Evolutionary conservation across 1,139 yeast genomes (phyloP), one percentile per base, ranked within the genome.

Genomic region (Taphrina communis): DNA sequence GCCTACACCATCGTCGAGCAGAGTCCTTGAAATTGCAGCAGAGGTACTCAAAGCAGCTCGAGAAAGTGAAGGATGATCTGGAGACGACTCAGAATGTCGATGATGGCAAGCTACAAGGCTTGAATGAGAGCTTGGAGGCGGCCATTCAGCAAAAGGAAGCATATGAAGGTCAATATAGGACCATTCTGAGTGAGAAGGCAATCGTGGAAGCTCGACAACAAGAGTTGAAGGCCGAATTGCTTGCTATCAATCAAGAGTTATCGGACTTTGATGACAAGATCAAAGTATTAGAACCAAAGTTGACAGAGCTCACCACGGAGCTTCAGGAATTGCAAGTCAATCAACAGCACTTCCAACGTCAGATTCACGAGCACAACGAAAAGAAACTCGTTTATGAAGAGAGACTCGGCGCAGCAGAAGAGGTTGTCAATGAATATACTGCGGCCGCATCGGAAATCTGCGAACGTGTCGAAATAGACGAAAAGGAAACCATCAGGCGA

Each of bases 231-330:
- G 69, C 39, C 69, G 71, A 71, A 76, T 72, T 63, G 71, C 78
- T 11, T 8, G 75, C 74, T 67, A 72, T 78, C 53, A 61, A 70
- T 12, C 73, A 73, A 21, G 76, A 78, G 57, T 72, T 70, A 57
- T 72, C 63, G 53, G 77, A 71, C 53, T 71, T 73, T 66, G 77
- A 68, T 36, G 62, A 56, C 6, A 70, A 72, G 25, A 31, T 69
- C 7, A 72, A 68, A n/a, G 69, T 55, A 7, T 55, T 74, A 11
- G 72, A 72, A 25, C 66, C 66, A 6, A 73, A 74, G 56, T 72
- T 77, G 1, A 71, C 73, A 1, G 72, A 70, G 50, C 53, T 70
- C 36, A 66, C 70, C 17, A 57, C 46, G 35, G 48, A 44, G 39
- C 25, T 63, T 21, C 50, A 65, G 51, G 71, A 72, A 12, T 63